Base-by-base conservation (phyloP, 2,329 filamentous ascomycete genomes). In the Verticillium nonalfalfae region DNA sequence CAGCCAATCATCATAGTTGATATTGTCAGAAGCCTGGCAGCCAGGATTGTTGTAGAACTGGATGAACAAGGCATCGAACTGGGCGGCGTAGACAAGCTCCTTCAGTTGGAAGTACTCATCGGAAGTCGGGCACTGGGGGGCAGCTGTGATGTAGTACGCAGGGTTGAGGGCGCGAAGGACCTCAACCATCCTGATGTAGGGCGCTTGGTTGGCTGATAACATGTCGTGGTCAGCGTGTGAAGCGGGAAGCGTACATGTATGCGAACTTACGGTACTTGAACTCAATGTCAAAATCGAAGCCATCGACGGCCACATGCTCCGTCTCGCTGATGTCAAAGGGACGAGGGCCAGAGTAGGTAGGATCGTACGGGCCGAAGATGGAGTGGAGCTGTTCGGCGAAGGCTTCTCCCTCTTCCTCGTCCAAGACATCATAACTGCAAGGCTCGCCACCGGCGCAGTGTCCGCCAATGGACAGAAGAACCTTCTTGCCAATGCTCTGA, bases 1-100 rank as follows among this genome's bases (percentile, higher is more conserved):
- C 57, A 70, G 74, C 79, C 79, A 82, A 14, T 68, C 67, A 58
- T 77, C 67, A 67, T 77, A 82, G 64, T 79, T 81, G 71, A 80
- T 77, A 11, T 71, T 68, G 10, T 70, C 71, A 9, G 70, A 59
- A 13, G 64, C 61, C 63, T 73, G 73, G 66, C 78, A 80, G 21
- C 57, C 64, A 0, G 67, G 66, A 68, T 81, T 81, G 73, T 81
- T 80, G 72, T 80, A 81, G 69, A 81, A 82, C 70, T 81, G 79
- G 58, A 82, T 68, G 67, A 78, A 80, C 50, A 79, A 69, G 14
- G 75, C 72, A 33, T 78, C 76, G 63, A 82, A 77, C 55, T 74
- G 68, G 52, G 74, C 71, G 59, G 75, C 67, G 11, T 74, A 70
- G 45, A 81, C 75, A 64, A 79, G 68, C 6, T 72, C 69, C 59